phyloP scores from a whole-genome alignment of 169 alveolate genomes.

The Eimeria necatrix region DNA sequence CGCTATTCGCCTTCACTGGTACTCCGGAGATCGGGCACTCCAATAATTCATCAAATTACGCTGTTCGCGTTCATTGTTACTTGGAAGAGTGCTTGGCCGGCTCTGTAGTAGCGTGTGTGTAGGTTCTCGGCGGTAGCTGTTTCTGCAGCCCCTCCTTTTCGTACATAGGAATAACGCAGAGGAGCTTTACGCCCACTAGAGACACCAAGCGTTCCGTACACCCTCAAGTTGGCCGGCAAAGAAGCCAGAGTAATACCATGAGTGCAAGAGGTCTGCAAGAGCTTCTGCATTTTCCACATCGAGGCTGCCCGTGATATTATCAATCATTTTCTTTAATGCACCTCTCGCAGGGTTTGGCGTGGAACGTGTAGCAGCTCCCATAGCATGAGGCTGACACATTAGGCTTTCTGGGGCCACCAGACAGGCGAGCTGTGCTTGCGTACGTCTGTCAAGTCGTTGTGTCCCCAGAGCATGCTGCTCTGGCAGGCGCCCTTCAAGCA shows the following conservation, averaged over 20 bases:
- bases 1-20: too few relatives aligned
- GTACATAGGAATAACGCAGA: too few relatives aligned
- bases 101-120: too few relatives aligned
- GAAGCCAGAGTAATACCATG: slow-evolving; percentile 65
- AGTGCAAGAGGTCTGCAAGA: not conserved
- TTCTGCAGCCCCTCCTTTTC: too few relatives aligned
- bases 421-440: slow-evolving; percentile 54
- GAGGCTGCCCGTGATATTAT: not conserved
- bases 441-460: not conserved
- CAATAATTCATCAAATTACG: too few relatives aligned
- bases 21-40: too few relatives aligned
- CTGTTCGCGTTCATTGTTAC: too few relatives aligned
- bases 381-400: not conserved
- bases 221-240: slow-evolving; percentile 34
- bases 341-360: slow-evolving; percentile 33
- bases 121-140: too few relatives aligned
- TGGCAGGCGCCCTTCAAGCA: not conserved
- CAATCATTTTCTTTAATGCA: not conserved
- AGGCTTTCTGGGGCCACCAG: slow-evolving; percentile 52
- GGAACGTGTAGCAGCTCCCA: not conserved
- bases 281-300: not conserved
- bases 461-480: not conserved
- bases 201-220: too few relatives aligned
- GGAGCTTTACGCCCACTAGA: too few relatives aligned
- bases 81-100: too few relatives aligned